Conservation (phyloP, 495 filamentous ascomycete species). For the Chaetomidium leptoderma region DNA sequence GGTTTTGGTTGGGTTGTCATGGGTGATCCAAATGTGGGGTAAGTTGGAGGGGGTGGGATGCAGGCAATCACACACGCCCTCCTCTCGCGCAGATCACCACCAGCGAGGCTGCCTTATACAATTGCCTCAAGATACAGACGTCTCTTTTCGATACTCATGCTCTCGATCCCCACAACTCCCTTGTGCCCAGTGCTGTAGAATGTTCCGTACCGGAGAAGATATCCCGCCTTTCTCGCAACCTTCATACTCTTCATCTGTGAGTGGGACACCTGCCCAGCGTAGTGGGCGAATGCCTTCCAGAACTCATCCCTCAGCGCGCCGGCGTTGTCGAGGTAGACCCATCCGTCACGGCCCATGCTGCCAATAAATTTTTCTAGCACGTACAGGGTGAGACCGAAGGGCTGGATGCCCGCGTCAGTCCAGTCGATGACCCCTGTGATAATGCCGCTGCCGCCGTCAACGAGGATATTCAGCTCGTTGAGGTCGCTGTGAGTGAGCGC, state of each 20-base stretch:
- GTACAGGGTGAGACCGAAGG: not conserved
- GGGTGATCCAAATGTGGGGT: too few species aligned
- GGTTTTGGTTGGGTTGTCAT: too few species aligned
- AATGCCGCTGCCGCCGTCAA: not conserved
- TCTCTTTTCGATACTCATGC: too few species aligned
- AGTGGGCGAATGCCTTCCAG: not conserved
- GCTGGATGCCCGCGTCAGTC: not conserved
- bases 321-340: not conserved
- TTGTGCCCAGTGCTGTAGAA: not conserved
- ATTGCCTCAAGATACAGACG: too few species aligned
- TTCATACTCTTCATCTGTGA: not conserved
- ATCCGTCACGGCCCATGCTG: not conserved
- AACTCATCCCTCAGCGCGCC: not conserved
- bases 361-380: not conserved
- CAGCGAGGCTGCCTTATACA: too few species aligned
- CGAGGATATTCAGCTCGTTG: not conserved
- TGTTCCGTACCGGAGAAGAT: not conserved
- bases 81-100: too few species aligned
- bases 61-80: too few species aligned
- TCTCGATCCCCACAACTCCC: not conserved
- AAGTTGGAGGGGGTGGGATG: too few species aligned
- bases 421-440: not conserved
- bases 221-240: not conserved
- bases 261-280: not conserved
- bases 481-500: not conserved